Evolutionary conservation across 148 eudicot species (phyloP).

Genomic region (Cornus suecica): DNA sequence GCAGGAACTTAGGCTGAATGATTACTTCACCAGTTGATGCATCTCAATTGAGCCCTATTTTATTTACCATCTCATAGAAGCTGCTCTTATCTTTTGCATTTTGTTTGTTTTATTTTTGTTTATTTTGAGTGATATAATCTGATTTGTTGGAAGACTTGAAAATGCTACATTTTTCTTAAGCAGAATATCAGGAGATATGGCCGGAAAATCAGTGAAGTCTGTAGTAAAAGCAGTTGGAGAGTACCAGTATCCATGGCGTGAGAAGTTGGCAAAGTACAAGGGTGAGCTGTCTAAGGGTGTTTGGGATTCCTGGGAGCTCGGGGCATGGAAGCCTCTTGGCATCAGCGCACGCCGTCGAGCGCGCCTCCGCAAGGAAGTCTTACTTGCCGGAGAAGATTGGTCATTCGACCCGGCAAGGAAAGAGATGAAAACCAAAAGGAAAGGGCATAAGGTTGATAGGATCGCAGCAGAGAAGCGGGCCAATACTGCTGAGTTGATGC

Average conservation of each 20-base stretch:
- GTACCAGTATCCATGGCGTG: conserved; percentile 85
- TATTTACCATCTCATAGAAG: neutral
- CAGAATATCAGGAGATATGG: conserved; percentile 37
- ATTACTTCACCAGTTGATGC: neutral
- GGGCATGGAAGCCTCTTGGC: conserved; percentile 78
- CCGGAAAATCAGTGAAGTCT: conserved; percentile 65
- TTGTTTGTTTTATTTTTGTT: neutral
- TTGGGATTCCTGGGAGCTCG: conserved; percentile 95
- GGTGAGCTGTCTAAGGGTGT: conserved; percentile 82
- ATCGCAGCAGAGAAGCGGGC: conserved; percentile 76
- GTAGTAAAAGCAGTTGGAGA: conserved; percentile 63
- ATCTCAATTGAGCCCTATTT: neutral
- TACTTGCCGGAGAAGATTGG: conserved; percentile 74
- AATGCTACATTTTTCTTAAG: neutral
- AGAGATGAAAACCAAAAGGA: conserved; percentile 73
- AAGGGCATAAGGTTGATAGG: conserved; percentile 84
- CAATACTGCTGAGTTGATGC: conserved; percentile 69
- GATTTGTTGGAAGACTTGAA: neutral
- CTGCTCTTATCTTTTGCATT: neutral
- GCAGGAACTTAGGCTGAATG: neutral
- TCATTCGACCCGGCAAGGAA: conserved; percentile 77
- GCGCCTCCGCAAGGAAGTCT: conserved; percentile 68
- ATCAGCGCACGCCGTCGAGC: conserved; percentile 77
- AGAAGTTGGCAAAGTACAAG: conserved; percentile 67
- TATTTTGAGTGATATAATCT: neutral